These are phyloP conservation scores for Epichloe gansuensis DNA, from an alignment of 2,329 filamentous ascomycete genomes.

Conservation along the genomic window DNA sequence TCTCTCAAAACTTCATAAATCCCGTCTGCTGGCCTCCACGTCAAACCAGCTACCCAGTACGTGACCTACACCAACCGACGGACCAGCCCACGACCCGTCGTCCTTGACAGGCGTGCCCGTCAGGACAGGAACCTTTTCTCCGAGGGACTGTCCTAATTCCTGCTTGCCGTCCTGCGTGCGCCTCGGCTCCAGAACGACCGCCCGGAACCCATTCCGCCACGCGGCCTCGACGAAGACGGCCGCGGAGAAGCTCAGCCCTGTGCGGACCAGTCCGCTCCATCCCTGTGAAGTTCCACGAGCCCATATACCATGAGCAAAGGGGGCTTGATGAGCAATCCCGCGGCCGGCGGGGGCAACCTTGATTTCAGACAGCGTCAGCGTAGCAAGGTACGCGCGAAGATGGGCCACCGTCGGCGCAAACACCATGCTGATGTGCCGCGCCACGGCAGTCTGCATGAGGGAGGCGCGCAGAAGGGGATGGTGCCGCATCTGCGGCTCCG, in stretches of 20 bases:
- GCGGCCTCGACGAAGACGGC: conserved; percentile 52
- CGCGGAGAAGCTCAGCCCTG: conserved; percentile 54
- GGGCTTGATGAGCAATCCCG: conserved; percentile 5
- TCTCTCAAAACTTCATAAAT: not conserved
- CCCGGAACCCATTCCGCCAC: conserved; percentile 27
- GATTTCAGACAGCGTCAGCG: conserved; percentile 31
- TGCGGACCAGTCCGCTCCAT: conserved; percentile 62
- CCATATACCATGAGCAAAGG: conserved; percentile 52
- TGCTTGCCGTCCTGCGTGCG: conserved; percentile 15
- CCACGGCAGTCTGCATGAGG: conserved; percentile 55
- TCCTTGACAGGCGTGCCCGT: conserved; percentile 41
- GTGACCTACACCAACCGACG: conserved; percentile 43
- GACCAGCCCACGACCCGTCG: conserved; percentile 43
- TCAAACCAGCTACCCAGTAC: conserved; percentile 56
- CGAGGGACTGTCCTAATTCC: conserved; percentile 27
- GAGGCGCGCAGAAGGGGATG: conserved; percentile 44
- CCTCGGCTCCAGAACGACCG: conserved; percentile 36
- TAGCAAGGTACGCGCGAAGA: conserved; percentile 63
- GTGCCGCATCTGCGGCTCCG: not conserved
- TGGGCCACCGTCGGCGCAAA: conserved; percentile 69
- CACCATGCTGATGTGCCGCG: conserved; percentile 54
- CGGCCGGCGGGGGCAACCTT: conserved; percentile 23
- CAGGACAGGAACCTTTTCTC: conserved; percentile 47
- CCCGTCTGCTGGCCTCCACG: not conserved
- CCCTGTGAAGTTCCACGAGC: conserved; percentile 50